Percentiles rank a stretch among this genome's conserved stretches.
Evolutionary conservation across 148 eudicot species (phyloP).

Genomic region (Suaeda aralocaspica): DNA sequence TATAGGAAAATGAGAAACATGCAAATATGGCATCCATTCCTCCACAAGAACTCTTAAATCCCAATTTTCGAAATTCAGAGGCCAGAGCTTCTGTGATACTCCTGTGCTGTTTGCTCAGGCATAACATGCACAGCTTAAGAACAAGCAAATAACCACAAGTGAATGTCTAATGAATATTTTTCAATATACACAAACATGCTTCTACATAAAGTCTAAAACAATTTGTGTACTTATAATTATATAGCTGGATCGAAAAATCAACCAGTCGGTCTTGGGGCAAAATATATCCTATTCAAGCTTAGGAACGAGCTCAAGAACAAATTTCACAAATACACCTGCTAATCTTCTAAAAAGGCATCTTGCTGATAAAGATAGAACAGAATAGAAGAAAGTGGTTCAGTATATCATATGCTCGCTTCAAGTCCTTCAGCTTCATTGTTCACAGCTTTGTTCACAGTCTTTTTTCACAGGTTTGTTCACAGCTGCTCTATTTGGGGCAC

Average conservation of each 20-base stretch:
- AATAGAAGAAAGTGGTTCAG: not conserved
- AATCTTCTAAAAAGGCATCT: slow-evolving; percentile 8
- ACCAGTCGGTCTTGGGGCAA: slow-evolving; percentile 12
- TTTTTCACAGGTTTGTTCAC: too few species aligned
- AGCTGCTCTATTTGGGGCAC: slow-evolving; percentile 44
- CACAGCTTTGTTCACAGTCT: too few species aligned
- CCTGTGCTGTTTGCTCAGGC: not conserved
- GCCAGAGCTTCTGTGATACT: not conserved
- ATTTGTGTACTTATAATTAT: not conserved
- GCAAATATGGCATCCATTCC: not conserved
- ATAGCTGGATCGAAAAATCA: slow-evolving; percentile 3
- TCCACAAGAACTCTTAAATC: not conserved
- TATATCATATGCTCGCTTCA: slow-evolving; percentile 42
- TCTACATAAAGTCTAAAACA: not conserved
- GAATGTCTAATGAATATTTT: not conserved
- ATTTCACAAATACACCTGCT: slow-evolving; percentile 19
- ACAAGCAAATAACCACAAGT: not conserved
- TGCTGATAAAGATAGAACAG: not conserved
- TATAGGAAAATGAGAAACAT: too few species aligned
- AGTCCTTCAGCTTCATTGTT: slow-evolving; percentile 55
- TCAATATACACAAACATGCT: not conserved
- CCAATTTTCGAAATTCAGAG: not conserved
- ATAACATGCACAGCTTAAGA: not conserved
- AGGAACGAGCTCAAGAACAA: slow-evolving; percentile 9
- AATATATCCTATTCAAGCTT: slow-evolving; percentile 6